Base-by-base conservation (phyloP, 2,329 filamentous ascomycete genomes). In the Zymoseptoria crescenta region DNA sequence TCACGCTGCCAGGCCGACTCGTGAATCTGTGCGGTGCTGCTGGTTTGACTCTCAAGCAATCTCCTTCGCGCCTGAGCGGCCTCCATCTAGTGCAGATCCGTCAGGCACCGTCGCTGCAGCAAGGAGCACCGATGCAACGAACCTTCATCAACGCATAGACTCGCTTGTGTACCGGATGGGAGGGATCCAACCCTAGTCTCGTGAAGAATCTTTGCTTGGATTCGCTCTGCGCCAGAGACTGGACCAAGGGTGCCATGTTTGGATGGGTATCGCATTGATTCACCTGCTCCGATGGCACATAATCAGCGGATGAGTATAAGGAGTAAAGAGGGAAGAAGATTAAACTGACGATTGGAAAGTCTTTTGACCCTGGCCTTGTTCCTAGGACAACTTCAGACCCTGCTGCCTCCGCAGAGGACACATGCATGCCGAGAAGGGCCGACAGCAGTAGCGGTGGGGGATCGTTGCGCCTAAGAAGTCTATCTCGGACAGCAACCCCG, bases 1-100 rank as follows among this genome's bases (percentile, higher is more conserved):
- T 78, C 74, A 24, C 65, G 64, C 56, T 78, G 75, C 62, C 73
- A 76, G 13, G 74, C 75, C 4, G 74, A 75, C 64, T 79, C 77
- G 20, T 74, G 74, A 8, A 79, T 74, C 54, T 78, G 74, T 56
- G 74, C 73, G 64, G 74, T 77, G 52, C 72, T 74, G 62, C 54
- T 59, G 35, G 63, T 62, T 21, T 69, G 69, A 54, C 72, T 67
- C 27, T 65, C 65, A 55, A 74, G 74, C 57, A 77, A 63, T 21
- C 73, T 69, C 59, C 74, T 72, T 63, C 76, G 69, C 30, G 72
- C 75, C 35, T 61, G 55, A 24, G 65, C 64, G 16, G 76, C 76
- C 61, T 78, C 75, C 55, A 74, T 67, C 76, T 78, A 58, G 30
- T 13, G 45, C n/a, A 29, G 16, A 35, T 59, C 52, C 59, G 59